phyloP scores from a whole-genome alignment of 805 yeast species.

The Monosporozyma solicola region DNA sequence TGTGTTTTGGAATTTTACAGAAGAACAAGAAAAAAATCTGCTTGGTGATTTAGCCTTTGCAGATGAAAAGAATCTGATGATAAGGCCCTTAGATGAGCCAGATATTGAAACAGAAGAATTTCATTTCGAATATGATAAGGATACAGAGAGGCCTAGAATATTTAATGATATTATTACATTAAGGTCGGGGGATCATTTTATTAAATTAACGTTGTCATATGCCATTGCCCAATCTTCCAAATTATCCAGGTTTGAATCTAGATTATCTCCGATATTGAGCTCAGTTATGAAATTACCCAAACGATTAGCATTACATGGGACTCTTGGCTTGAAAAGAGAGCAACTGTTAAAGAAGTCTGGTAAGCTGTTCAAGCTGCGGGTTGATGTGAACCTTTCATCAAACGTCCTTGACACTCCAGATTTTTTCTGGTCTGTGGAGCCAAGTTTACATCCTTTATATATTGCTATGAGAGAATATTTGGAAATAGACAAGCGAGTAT shows the following conservation, averaged over 20 bases:
- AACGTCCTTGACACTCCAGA: conserved; percentile 92
- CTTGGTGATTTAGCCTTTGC: conserved; percentile 75
- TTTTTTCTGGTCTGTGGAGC: conserved; percentile 93
- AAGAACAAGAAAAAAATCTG: conserved; percentile 84
- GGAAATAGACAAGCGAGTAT: conserved; percentile 91
- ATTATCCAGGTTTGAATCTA: conserved; percentile 79
- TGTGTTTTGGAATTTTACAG: conserved; percentile 97
- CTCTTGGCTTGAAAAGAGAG: conserved; percentile 72
- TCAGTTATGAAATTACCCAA: conserved; percentile 87
- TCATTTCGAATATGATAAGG: conserved; percentile 42
- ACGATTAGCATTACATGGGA: conserved; percentile 82
- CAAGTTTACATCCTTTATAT: conserved; percentile 88
- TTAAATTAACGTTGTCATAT: conserved; percentile 87
- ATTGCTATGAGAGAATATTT: conserved; percentile 82
- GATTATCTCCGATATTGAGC: conserved; percentile 75
- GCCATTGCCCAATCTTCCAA: conserved; percentile 96
- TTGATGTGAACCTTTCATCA: conserved; percentile 86
- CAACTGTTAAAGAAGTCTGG: conserved; percentile 86
- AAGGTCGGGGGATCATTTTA: conserved; percentile 83
- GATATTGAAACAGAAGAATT: conserved; percentile 86
- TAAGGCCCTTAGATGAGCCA: conserved; percentile 72
- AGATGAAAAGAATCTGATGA: conserved; percentile 43
- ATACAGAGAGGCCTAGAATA: conserved; percentile 59
- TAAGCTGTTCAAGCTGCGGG: conserved; percentile 76
- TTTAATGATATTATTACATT: conserved; percentile 91